Evolutionary conservation across 2,329 filamentous ascomycete species (phyloP), one percentile per base, ranked within the genome.

Genomic region (Xylariaceae sp.): DNA sequence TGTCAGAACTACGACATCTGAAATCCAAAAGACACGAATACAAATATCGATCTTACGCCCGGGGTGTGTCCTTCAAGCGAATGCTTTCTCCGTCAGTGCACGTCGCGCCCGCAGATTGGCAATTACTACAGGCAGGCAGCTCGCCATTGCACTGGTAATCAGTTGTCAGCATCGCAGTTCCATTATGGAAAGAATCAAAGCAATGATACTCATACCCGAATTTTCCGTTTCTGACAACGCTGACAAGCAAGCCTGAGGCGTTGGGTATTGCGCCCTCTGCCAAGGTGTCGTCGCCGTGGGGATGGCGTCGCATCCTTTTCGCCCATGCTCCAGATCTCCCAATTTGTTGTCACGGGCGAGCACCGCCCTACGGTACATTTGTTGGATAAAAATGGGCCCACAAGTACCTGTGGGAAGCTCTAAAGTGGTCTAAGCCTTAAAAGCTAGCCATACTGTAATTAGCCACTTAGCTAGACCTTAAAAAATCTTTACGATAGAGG

Each of bases 181-280:
- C 30, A 4, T 33, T 17, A 33, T 44, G 39, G 30, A 15, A n/a
- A 2, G 15, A 10, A 19, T 33, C n/a, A 22, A 11, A 42, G 11
- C 6, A 10, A 31, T 33, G 14, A 9, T 7, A 27, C 7, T 54
- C 67, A 19, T 63, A 74, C 73, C 41, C 69, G 69, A 57, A 78
- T 77, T 61, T 78, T 78, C 22, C 75, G 67, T 39, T 72, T 65
- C 51, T 78, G 75, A 48, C 75, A 78, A n/a, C 51, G 51, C 31
- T 48, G 51, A 15, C 53, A 55, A 19, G 50, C 53, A 35, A 53
- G 38, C 11, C 51, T 48, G 7, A 46, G 41, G 22, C 39, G 48
- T 41, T 42, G 47, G 14, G 39, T 18, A 39, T 32, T 48, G 51
- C 44, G 51, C n/a, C 47, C 48, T 31, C 35, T 40, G 6, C 39